Evolutionary conservation across 257 asterid species (phyloP), one percentile per base, ranked within the genome.

Genomic region (Solanum piurae): DNA sequence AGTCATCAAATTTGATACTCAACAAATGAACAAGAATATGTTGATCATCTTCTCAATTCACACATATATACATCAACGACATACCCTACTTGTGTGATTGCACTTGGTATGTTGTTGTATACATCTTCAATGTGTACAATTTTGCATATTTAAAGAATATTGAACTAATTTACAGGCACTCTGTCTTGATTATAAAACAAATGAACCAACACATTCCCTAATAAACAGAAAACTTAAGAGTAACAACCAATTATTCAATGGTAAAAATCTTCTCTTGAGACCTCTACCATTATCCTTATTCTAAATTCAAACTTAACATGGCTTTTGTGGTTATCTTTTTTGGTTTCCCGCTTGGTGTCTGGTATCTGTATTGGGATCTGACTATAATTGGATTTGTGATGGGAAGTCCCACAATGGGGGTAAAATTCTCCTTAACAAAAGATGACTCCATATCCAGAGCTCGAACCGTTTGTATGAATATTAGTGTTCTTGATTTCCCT

Each of bases 401-500:
- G 68, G 68, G 27, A 58, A 8, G 68, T 21, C 68, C 27, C 27
- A 21, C 27, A 58, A 20, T 55, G 25, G 27, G 12, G 68, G 68
- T 58, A 58, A 58, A 60, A 10, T 5, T 23, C 29, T 4, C 69
- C 29, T 60, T 60, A 9, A 21, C 6, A 60, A 60, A 60, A 60
- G 69, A 64, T 25, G 34, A 64, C 73, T 66, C 73, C 34, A 25
- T 66, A 25, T 12, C 73, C 20, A 25, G 20, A 6, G 73, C 20
- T 25, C 20, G 34, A 25, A 66, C 73, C 2, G 34, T 4, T 40
- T 77, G 29, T 29, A 77, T 44, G 85, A 44, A 46, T 29, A 31
- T 49, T 31, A 12, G 12, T 89, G 58, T 86, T 55, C 64, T 86
- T 90, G 92, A 68, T 77, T 87, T 87, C 90, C 90, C 80, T 90